Conservation (phyloP, 139 green algal species). For the Picochlorum sp. region DNA sequence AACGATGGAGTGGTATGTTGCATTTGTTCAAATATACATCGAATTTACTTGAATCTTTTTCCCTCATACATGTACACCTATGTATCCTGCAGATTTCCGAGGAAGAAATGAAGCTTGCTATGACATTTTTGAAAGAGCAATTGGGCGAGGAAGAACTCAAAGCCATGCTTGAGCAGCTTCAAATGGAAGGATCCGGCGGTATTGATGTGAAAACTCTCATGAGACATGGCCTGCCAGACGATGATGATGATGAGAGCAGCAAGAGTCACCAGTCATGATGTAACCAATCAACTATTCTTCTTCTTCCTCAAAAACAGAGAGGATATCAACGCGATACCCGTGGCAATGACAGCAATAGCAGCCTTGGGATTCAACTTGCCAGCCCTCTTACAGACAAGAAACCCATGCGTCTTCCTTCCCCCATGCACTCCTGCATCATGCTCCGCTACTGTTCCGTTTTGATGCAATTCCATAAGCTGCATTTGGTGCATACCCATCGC, state of each 20-base stretch:
- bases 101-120: conserved; percentile 50
- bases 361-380: no score
- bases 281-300: no score
- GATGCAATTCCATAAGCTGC: not conserved
- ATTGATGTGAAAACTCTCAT: no score
- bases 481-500: conserved; percentile 30
- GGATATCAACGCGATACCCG: no score
- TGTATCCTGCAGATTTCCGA: conserved; percentile 28
- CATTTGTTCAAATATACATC: not conserved
- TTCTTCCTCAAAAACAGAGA: no score
- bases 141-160: conserved; percentile 61
- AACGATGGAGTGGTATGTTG: conserved; percentile 46
- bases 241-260: no score
- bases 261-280: no score
- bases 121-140: conserved; percentile 58
- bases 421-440: not conserved
- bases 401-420: no score
- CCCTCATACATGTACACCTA: not conserved
- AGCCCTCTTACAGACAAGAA: no score
- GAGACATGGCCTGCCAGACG: no score
- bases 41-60: not conserved
- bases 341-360: no score
- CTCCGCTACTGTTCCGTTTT: not conserved
- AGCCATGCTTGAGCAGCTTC: conserved; percentile 44
- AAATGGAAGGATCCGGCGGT: conserved; percentile 10